A percentile compares a stretch with the other conserved stretches of the same genome.
Evolutionary conservation across 148 eudicot genomes (phyloP).

Genomic region (Rhododendron williamsianum): DNA sequence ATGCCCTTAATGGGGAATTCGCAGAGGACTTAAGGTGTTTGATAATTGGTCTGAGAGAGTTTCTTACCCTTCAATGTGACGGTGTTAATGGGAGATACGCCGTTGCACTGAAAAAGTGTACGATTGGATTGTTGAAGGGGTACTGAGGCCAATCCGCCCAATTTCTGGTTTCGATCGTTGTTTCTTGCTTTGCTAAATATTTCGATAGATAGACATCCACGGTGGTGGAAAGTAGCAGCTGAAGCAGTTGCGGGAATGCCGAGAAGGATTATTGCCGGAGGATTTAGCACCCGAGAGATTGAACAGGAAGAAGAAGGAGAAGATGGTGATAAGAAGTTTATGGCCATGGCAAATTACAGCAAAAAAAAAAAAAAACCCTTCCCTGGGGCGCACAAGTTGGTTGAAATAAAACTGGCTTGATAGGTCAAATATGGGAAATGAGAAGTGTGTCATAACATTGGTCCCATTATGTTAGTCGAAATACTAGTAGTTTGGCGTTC

Average conservation of each 20-base stretch:
- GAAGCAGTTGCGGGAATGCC: background rate
- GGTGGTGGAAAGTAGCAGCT: background rate
- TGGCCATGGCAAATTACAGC: slow-evolving; percentile 5
- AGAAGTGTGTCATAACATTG: background rate
- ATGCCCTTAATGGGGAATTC: background rate
- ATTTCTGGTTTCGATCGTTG: background rate
- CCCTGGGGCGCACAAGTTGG: background rate
- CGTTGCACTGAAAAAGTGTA: slow-evolving; percentile 12
- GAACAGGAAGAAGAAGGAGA: slow-evolving; percentile 7
- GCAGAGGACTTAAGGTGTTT: slow-evolving; percentile 25
- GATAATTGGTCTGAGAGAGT: slow-evolving; percentile 27
- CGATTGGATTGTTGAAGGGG: background rate
- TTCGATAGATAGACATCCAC: slow-evolving; percentile 8
- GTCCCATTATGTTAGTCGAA: background rate
- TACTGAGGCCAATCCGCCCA: background rate
- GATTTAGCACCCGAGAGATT: background rate
- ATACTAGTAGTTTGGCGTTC: too few species aligned
- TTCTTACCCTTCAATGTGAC: slow-evolving; percentile 21
- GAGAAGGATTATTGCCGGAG: background rate
- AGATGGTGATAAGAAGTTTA: slow-evolving; percentile 12
- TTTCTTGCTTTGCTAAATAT: background rate
- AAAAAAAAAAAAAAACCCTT: background rate
- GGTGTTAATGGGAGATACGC: background rate
- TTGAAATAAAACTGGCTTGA: background rate
- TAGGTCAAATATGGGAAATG: background rate